Evolutionary conservation across 2,329 filamentous ascomycete species (phyloP), one percentile per base, ranked within the genome.

Genomic region (Colletotrichum salicis): DNA sequence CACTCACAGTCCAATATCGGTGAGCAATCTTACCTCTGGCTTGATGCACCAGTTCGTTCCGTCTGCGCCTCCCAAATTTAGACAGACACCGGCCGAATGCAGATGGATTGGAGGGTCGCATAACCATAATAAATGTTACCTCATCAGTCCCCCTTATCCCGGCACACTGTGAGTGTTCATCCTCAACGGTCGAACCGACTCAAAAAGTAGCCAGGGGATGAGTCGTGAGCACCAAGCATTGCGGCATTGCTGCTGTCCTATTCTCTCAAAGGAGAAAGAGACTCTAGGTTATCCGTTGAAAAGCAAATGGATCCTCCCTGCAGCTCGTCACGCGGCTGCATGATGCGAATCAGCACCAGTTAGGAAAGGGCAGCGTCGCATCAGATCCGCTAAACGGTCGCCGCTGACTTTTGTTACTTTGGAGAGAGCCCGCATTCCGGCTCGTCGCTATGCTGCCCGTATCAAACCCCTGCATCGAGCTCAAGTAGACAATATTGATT

Each of bases 61-160:
- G 54, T 69, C 45, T 27, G 33, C 65, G 65, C 66, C 70, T 69
- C 65, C 55, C 59, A 64, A 60, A 60, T 64, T 68, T 68, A 68
- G 57, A 62, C 29, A 37, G 37, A 33, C 56, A 51, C 67, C 56
- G 27, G 27, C 61, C 27, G 37, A 48, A n/a, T 48, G 13, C 29
- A 31, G 58, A 51, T 15, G 58, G 19, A 31, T 33, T 62, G 66
- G 45, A 64, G 31, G 29, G 41, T 41, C 37, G 41, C 67, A 37
- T 37, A 62, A 62, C 52, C 66, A 33, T 22, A 58, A 35, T 29
- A 64, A 31, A 37, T 58, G 41, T 51, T 64, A 64, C 52, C 51
- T 55, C 22, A n/a, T 51, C 45, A 33, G 45, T 29, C 27, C 33
- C 45, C 48, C 24, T 33, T 33, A 59, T 33, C 54, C 52, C 31